Base-by-base conservation (phyloP, 2,329 filamentous ascomycete species). In the Botrytis galanthina region DNA sequence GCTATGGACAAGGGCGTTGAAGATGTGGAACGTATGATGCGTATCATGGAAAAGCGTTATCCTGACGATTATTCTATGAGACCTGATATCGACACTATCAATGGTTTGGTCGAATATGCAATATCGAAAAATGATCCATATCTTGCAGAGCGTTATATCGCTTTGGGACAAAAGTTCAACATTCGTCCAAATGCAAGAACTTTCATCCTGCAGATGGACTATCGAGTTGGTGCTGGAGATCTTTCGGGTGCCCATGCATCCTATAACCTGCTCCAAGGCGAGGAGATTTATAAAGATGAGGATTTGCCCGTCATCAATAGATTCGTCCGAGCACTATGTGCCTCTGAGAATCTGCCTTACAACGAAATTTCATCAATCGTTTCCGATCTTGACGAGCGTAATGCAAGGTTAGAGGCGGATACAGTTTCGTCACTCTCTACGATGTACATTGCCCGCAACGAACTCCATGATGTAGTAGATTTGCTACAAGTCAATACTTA, bases 381-480 rank as follows among this genome's bases (percentile, higher is more conserved):
- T 0, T 89, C 91, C 73, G 89, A 92, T 63, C 84, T 97, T 4
- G 91, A 94, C 73, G 89, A 94, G 78, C 89, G 90, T 18, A 86
- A 90, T 72, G 88, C 89, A 12, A 87, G 87, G 1, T 86, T 98
- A 22, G 91, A 93, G 51, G 89, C 94, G 0, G 87, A 90, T 61
- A 97, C 94, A 0, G 88, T 96, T 0, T 89, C 91, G 10, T 87
- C 89, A 0, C 85, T 98, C n/a, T 92, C 91, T 74, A 85, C 91
- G 62, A 85, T 92, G 60, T 92, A 97, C 77, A 86, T 98, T 18
- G 87, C 89, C 75, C 90, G 92, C 59, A 92, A 93, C 78, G 93
- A 97, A 80, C 87, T 90, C 61, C 89, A 91, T 76, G 94, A 97
- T 75, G 90, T 94, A 7, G 91, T 94, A 75, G 93, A 97, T 80